Percentiles rank a stretch among this genome's conserved stretches.
phyloP scores from a whole-genome alignment of 2,329 filamentous ascomycete species.

The Mariannaea elegans region DNA sequence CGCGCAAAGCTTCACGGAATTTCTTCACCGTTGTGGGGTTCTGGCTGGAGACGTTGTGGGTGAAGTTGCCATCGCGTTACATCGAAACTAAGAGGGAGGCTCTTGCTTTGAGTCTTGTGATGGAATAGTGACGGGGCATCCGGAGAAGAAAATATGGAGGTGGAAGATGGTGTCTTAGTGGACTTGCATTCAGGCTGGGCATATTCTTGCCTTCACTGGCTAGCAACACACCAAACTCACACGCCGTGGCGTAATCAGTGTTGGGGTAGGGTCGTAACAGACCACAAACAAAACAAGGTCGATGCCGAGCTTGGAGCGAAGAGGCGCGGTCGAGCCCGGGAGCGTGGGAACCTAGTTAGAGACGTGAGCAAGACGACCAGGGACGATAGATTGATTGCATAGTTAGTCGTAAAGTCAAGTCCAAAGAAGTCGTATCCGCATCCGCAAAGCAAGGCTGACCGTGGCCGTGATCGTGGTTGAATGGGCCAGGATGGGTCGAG shows the following conservation, averaged over 20 bases:
- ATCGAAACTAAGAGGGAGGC: slow-evolving; percentile 5
- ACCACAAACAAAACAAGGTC: not conserved
- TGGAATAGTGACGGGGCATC: slow-evolving; percentile 15
- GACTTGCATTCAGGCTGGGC: not conserved
- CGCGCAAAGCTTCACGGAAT: slow-evolving; percentile 10
- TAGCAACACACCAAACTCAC: not conserved
- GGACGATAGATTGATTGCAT: slow-evolving; percentile 18
- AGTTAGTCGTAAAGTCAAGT: slow-evolving; percentile 1
- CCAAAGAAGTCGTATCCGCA: slow-evolving; percentile 20
- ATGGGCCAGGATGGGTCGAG: slow-evolving; percentile 12
- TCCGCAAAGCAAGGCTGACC: slow-evolving; percentile 3
- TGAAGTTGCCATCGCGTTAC: slow-evolving; percentile 14
- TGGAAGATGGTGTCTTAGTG: not conserved
- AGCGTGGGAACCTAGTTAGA: slow-evolving; percentile 8
- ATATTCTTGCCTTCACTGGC: not conserved
- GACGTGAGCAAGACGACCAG: slow-evolving; percentile 4
- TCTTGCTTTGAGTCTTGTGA: slow-evolving; percentile 7
- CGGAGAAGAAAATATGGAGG: not conserved
- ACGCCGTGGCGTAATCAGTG: slow-evolving; percentile 2
- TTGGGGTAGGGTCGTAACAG: slow-evolving; percentile 1
- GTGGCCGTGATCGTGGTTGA: slow-evolving; percentile 1
- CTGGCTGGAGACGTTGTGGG: not conserved
- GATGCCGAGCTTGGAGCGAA: slow-evolving; percentile 23
- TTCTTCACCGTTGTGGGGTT: slow-evolving; percentile 22
- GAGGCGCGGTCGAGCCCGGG: slow-evolving; percentile 10